Percentiles rank a stretch among this genome's conserved stretches.
Evolutionary conservation across 306 rosid genomes (phyloP).

Genomic region (Arachis hypogaea): DNA sequence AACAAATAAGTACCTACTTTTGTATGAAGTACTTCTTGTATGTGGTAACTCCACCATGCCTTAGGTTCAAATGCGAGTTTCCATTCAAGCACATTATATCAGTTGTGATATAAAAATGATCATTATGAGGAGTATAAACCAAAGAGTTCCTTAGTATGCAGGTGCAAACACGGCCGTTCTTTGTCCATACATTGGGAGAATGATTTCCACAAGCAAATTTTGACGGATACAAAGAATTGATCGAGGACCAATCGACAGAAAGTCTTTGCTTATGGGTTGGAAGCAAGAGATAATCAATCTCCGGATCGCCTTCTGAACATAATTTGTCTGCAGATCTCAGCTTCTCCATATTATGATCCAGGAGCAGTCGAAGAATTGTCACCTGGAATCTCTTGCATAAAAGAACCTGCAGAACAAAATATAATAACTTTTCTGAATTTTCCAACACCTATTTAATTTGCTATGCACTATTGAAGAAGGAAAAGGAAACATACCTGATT

Average conservation of each 20-base stretch:
- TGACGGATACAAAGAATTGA: constrained; percentile 49
- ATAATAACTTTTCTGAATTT: constrained; percentile 5
- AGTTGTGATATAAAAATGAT: constrained; percentile 55
- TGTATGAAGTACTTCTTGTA: constrained; percentile 61
- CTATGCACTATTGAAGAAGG: constrained; percentile 16
- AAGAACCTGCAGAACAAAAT: constrained; percentile 53
- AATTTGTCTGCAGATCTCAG: constrained; percentile 36
- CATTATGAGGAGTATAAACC: constrained; percentile 77
- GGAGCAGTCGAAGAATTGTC: constrained; percentile 53
- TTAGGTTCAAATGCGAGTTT: constrained; percentile 52
- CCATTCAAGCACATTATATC: constrained; percentile 53
- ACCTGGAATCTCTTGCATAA: constrained; percentile 69
- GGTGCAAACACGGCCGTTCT: constrained; percentile 53
- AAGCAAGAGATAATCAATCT: constrained; percentile 77
- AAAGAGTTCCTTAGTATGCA: constrained; percentile 63
- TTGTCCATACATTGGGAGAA: constrained; percentile 40
- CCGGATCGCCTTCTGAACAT: constrained; percentile 45
- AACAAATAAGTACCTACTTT: constrained; percentile 49
- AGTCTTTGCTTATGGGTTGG: constrained; percentile 49
- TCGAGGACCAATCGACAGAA: constrained; percentile 60
- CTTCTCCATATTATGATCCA: constrained; percentile 43
- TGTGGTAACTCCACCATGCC: constrained; percentile 46
- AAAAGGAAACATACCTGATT: constrained; percentile 54
- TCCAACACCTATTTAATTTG: constrained; percentile 8
- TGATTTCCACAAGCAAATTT: constrained; percentile 14